Percentiles rank a stretch among this genome's conserved stretches.
Conservation (phyloP, 352 stramenopile species). For the Globisporangium alternatum region DNA sequence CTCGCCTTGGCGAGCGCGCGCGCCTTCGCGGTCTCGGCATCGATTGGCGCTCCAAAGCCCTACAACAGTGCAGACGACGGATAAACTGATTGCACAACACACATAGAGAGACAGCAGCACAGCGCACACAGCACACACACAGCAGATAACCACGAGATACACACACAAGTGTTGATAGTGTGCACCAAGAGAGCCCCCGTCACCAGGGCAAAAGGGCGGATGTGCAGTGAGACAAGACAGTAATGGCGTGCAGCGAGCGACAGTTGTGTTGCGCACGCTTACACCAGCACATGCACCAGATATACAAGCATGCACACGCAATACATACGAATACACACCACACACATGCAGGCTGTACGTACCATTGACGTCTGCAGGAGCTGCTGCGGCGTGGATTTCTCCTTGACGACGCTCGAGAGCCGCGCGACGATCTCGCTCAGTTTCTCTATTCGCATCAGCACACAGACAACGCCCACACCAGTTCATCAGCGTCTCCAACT, state of each 20-base stretch:
- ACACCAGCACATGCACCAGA: background rate
- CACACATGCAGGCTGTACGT: background rate
- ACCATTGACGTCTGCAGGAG: slow-evolving; percentile 17
- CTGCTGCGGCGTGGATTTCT: slow-evolving; percentile 47
- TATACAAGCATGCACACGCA: background rate
- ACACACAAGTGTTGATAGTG: slow-evolving; percentile 12
- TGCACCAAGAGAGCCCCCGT: slow-evolving; percentile 8
- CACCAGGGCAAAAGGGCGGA: background rate
- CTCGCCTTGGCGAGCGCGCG: slow-evolving; percentile 65
- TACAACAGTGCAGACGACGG: slow-evolving; percentile 38
- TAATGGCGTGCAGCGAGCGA: background rate
- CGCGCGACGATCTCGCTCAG: slow-evolving; percentile 64
- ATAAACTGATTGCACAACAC: slow-evolving; percentile 35
- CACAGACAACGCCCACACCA: background rate
- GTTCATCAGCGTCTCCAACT: background rate
- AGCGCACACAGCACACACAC: slow-evolving; percentile 13
- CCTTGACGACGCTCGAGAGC: slow-evolving; percentile 61
- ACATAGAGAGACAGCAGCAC: slow-evolving; percentile 5
- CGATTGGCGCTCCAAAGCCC: slow-evolving; percentile 32
- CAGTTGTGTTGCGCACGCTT: background rate
- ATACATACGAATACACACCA: background rate
- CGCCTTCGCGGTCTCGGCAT: slow-evolving; percentile 56
- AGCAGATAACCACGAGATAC: slow-evolving; percentile 16
- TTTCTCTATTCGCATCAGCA: background rate
- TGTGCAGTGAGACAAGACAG: slow-evolving; percentile 12